Percentiles rank a stretch among this genome's conserved stretches.
Evolutionary conservation across 208 protist genomes (phyloP).

Genomic region (Crithidia brevicula): DNA sequence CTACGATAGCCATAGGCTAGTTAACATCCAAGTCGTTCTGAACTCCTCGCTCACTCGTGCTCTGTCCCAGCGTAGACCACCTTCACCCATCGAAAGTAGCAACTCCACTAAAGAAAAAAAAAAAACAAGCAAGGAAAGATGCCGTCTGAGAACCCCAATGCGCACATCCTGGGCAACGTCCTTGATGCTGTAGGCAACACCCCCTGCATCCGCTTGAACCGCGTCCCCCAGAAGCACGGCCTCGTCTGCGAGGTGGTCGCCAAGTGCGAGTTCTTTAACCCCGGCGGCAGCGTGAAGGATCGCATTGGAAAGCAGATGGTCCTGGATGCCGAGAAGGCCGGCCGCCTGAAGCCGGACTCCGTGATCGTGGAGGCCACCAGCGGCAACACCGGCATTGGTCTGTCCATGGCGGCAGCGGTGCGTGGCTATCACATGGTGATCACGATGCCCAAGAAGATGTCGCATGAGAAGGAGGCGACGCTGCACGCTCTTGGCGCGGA

Average conservation of each 20-base stretch:
- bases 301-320: constrained; percentile 97
- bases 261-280: constrained; percentile 94
- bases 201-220: constrained; percentile 90
- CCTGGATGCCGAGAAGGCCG: constrained; percentile 91
- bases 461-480: constrained; percentile 95
- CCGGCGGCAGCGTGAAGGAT: constrained; percentile 98
- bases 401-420: constrained; percentile 95
- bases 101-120: not conserved
- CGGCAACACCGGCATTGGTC: constrained; percentile 96
- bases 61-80: too few species aligned
- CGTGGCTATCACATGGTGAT: constrained; percentile 97
- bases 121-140: constrained; percentile 1
- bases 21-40: too few species aligned
- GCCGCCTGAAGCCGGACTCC: constrained; percentile 93
- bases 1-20: too few species aligned
- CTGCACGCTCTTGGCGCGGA: constrained; percentile 94
- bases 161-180: constrained; percentile 52
- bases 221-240: constrained; percentile 69
- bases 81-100: constrained; percentile 1
- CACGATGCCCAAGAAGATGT: constrained; percentile 99
- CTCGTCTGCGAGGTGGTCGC: constrained; percentile 90
- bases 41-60: too few species aligned
- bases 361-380: constrained; percentile 98
- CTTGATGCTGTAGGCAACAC: constrained; percentile 88
- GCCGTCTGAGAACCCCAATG: constrained; percentile 20